Evolutionary conservation across 495 filamentous ascomycete species (phyloP).

Genomic region (Tuber brumale): DNA sequence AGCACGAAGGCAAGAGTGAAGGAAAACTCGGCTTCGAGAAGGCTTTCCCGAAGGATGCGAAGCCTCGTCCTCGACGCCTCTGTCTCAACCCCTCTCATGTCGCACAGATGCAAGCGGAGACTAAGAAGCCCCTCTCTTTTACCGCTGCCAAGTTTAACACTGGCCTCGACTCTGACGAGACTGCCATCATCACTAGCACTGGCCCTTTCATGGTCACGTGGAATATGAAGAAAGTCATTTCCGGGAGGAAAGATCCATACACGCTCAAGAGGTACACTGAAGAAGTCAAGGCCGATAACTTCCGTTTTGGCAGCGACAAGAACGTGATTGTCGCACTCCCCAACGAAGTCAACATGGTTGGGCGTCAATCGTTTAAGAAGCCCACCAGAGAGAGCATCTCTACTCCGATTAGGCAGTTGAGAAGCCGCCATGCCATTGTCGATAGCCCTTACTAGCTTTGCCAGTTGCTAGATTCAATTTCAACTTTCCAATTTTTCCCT

Average conservation of each 20-base stretch:
- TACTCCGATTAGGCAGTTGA: slow-evolving; percentile 46
- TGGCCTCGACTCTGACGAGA: slow-evolving; percentile 69
- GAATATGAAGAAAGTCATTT: slow-evolving; percentile 81
- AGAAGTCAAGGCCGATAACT: slow-evolving; percentile 97
- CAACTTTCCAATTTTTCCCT: background rate
- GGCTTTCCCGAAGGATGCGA: slow-evolving; percentile 81
- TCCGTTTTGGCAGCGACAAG: slow-evolving; percentile 93
- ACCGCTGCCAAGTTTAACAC: slow-evolving; percentile 93
- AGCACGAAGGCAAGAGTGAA: slow-evolving; percentile 90
- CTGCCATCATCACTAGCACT: slow-evolving; percentile 92
- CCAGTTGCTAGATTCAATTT: background rate
- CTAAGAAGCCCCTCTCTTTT: slow-evolving; percentile 74
- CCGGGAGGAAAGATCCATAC: slow-evolving; percentile 76
- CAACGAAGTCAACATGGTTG: slow-evolving; percentile 97
- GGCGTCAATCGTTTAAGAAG: slow-evolving; percentile 71
- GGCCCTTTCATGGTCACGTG: slow-evolving; percentile 96
- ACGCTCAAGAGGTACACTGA: slow-evolving; percentile 92
- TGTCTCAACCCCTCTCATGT: slow-evolving; percentile 82
- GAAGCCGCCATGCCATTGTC: slow-evolving; percentile 32
- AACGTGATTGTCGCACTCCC: slow-evolving; percentile 95
- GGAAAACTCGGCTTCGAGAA: slow-evolving; percentile 97
- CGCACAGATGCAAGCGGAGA: slow-evolving; percentile 94
- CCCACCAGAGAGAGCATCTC: slow-evolving; percentile 91
- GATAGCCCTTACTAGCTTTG: slow-evolving; percentile 36
- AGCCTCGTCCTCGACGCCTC: slow-evolving; percentile 87